Evolutionary conservation across 2,329 filamentous ascomycete genomes (phyloP), one percentile per base, ranked within the genome.

Genomic region (Penicillium sp.): DNA sequence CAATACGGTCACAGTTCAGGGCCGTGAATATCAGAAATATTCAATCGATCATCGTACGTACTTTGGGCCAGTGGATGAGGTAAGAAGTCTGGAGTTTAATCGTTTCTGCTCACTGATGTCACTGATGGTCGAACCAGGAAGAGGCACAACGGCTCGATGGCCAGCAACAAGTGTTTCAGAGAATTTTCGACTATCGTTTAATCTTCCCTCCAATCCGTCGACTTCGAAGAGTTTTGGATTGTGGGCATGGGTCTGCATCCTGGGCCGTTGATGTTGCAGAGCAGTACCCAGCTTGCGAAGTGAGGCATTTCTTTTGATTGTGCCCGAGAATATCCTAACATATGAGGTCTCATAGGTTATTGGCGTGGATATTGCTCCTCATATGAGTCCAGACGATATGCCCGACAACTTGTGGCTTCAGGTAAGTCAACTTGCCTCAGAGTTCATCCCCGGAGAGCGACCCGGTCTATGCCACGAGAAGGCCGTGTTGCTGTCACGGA

Each of bases 251-350:
- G 38, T 79, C 84, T n/a, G 87, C 80, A 38, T 78, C 83, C 44
- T 91, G 88, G 88, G 86, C 87, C 19, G 74, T 83, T 32, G 85
- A 87, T 23, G 84, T 88, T 48, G 88, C 88, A 43, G 80, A 83
- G 65, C 76, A 81, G 58, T 76, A 86, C 72, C 86, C 86, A 45
- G 73, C 78, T 57, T 87, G 84, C 66, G 81, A 89, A 77, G 88
- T 89, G 67, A 64, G 76, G 67, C 38, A 23, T 29, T 26, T 45
- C 43, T 41, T 30, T 32, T 42, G 19, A 9, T 42, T 7, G 27
- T 42, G 26, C 13, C 23, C 34, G n/a, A 36, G 9, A 32, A 26
- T 39, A 40, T 32, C 38, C 61, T 70, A 51, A 70, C 43, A 13
- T n/a, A 47, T 29, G 30, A 47, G 57, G 30, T 51, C 30, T 32